phyloP scores from a whole-genome alignment of 768 basidiomycete species.

The Rhodotorula sphaerocarpa region DNA sequence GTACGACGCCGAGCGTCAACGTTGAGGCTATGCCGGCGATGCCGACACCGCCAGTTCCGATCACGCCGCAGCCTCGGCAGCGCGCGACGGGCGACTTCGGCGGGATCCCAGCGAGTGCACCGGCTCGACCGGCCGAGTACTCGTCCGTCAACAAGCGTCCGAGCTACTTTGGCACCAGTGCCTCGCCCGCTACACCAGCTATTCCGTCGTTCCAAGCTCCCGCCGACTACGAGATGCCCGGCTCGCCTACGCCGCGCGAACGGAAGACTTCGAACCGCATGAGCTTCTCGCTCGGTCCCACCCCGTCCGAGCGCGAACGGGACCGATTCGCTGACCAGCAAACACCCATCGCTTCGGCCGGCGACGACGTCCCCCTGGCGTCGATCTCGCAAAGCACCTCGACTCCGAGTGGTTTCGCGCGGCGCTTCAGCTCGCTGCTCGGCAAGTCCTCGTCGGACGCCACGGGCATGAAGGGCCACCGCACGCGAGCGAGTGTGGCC shows the following conservation, averaged over 20 bases:
- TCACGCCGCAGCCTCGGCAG: constrained; percentile 34
- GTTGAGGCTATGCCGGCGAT: constrained; percentile 8
- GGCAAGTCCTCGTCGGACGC: constrained; percentile 23
- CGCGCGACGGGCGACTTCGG: constrained; percentile 28
- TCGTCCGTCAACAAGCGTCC: neutral
- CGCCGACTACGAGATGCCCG: constrained; percentile 11
- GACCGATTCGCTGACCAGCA: constrained; percentile 3
- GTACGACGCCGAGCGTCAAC: neutral
- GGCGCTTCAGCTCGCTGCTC: constrained; percentile 39
- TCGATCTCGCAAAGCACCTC: constrained; percentile 7
- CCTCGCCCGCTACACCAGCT: neutral
- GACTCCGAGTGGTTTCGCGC: constrained; percentile 27
- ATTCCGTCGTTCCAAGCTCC: neutral
- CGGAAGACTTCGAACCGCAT: constrained; percentile 20
- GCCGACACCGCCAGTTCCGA: constrained; percentile 18
- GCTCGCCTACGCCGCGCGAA: constrained; percentile 23
- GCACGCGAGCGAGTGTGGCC: constrained; percentile 29
- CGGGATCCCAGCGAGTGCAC: neutral
- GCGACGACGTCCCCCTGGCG: constrained; percentile 32
- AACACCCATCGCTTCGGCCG: neutral
- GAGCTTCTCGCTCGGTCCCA: constrained; percentile 11
- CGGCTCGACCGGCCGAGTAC: neutral
- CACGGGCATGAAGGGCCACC: constrained; percentile 13
- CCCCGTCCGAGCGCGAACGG: neutral
- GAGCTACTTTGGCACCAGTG: neutral